Base-by-base conservation (phyloP, 306 rosid genomes). In the Arachis stenosperma region DNA sequence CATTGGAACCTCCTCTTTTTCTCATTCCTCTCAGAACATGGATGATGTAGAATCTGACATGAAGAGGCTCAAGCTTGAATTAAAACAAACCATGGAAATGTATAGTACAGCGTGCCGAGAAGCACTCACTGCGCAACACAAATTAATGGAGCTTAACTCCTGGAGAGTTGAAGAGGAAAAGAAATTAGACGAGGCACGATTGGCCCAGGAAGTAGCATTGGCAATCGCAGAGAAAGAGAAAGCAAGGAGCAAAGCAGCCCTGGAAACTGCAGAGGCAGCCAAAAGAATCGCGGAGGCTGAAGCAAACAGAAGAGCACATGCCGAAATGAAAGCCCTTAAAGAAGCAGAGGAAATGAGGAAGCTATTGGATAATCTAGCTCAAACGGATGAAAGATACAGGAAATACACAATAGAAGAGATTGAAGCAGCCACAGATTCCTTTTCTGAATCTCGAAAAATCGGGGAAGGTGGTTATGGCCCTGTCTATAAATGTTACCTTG, bases 391-490 rank as follows among this genome's bases (percentile, higher is more conserved):
- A 67, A 86, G 79, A 76, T 94, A 91, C 65, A 87, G 95, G 63
- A 88, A 76, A 82, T 94, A 94, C 78, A 47, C 36, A 8, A 75
- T 94, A 39, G 91, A 94, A 46, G 99, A 94, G 89, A 86, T 94
- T 72, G 96, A 91, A 82, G 29, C 4, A 7, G 97, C 99, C 7
- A 88, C 99, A 6, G 81, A 89, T 8, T 57, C 11, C 64, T 94
- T 94, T 67, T 65, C 71, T 1, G 80, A 41, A n/a, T 80, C 88
- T 71, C 91, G 76, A 22, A 94, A 91, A 78, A 84, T 94, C 44
- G 99, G 99, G 50, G 98, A 94, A 83, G 98, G 99, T 41, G 97
- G 96, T 15, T 94, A 94, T 74, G 99, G 99, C 15, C 97, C 96
- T 4, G 99, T 91, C 68, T 86, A 61, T 48, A 80, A 47, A 70